Base-by-base conservation (phyloP, 306 rosid genomes). In the Dalbergia cochinchinensis region DNA sequence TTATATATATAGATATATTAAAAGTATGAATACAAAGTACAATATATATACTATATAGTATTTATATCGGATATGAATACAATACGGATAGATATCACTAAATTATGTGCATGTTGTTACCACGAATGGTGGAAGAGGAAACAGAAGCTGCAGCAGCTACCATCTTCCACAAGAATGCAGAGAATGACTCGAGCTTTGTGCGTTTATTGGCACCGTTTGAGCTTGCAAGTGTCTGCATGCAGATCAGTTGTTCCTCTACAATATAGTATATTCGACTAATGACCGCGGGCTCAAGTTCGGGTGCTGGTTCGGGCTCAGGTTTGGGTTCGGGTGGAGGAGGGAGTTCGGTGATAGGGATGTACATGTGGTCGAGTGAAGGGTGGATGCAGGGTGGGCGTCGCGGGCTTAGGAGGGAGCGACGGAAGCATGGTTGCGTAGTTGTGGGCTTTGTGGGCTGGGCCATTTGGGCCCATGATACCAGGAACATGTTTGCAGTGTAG, bases 91-190 rank as follows among this genome's bases (percentile, higher is more conserved):
- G 31, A 26, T 26, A 26, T 26, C 31, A 26, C 31, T 26, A 26
- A 26, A 26, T 26, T 26, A 26, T 26, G 31, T 26, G 31, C 31
- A 26, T 26, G 31, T 26, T 26, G 3, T 26, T 26, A 8, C 51
- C 65, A 4, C 73, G 33, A 57, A 57, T 19, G 1, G 82, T 20
- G 1, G 35, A 16, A 4, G 53, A 47, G 53, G 53, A 47, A 20
- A 35, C 16, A 37, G 41, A 1, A 0, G 80, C 59, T 7, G 12
- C n/a, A 0, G 73, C 94, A 0, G 73, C 94, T 31, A 93, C 86
- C 86, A 89, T 71, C 74, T 84, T 91, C 97, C 98, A 91, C 22
- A 93, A 47, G 76, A 87, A 87, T 0, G 97, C 94, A 11, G 93
- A 76, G 14, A 93, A 88, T 0, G 92, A 83, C 78, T 88, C 91